Percentiles rank a stretch among this genome's conserved stretches.
phyloP scores from a whole-genome alignment of 192 early-diverging fungal genomes.

The Backusella tuberculispora region DNA sequence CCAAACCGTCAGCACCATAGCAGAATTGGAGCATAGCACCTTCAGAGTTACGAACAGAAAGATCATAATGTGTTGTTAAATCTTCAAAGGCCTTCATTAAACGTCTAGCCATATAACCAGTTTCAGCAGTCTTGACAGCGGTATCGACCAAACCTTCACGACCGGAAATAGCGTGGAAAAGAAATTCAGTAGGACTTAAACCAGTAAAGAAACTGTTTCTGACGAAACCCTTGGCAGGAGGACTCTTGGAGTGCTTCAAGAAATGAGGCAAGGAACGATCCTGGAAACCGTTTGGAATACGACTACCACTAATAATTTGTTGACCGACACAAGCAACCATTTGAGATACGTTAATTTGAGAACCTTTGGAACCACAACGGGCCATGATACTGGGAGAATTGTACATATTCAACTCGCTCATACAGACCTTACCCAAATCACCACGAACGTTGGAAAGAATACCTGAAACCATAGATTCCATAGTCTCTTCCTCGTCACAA shows the following conservation, averaged over 20 bases:
- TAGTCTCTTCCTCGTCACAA: conserved; percentile 82
- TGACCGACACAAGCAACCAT: conserved; percentile 99
- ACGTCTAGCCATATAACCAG: conserved; percentile 97
- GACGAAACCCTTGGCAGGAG: conserved; percentile 97
- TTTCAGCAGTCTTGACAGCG: conserved; percentile 99
- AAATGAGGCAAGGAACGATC: conserved; percentile 98
- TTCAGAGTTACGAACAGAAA: conserved; percentile 90
- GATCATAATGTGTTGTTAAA: conserved; percentile 92
- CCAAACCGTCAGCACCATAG: conserved; percentile 96
- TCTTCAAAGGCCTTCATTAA: conserved; percentile 99
- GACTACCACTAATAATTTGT: conserved; percentile 96
- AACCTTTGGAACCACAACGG: conserved; percentile 98
- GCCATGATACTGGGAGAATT: conserved; percentile 99
- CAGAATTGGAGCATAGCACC: conserved; percentile 93
- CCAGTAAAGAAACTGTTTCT: conserved; percentile 96
- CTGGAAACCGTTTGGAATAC: conserved; percentile 96
- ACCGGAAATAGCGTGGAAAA: conserved; percentile 99
- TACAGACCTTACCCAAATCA: conserved; percentile 87
- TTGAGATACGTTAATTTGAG: conserved; percentile 97
- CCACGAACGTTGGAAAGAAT: conserved; percentile 91
- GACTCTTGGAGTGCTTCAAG: conserved; percentile 88
- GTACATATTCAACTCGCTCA: conserved; percentile 90
- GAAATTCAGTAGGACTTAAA: conserved; percentile 94
- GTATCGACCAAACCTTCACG: conserved; percentile 99
- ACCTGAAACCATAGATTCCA: conserved; percentile 88